These are phyloP conservation scores for Dipteronia dyeriana DNA, from an alignment of 345 rosid genomes.

Conservation along the genomic window DNA sequence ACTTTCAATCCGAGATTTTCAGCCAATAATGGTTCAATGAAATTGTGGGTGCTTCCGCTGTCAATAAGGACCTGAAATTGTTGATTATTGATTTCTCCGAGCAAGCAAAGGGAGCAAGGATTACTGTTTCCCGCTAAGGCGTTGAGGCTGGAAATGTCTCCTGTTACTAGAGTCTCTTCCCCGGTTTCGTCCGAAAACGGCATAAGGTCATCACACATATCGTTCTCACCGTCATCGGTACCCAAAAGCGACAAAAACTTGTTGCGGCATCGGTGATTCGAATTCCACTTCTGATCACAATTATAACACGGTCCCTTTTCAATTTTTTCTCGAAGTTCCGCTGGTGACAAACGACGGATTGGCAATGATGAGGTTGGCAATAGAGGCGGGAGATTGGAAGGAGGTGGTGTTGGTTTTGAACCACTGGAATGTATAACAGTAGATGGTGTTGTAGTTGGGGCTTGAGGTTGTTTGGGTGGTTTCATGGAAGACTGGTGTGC, in stretches of 20 bases:
- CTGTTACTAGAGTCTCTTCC: neutral
- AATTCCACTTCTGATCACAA: neutral
- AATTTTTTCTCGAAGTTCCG: neutral
- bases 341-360: neutral
- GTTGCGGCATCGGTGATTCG: neutral
- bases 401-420: neutral
- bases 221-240: neutral
- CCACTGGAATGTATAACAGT: neutral
- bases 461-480: no score
- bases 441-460: no score
- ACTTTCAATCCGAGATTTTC: no score
- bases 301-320: neutral
- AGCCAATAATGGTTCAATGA: no score
- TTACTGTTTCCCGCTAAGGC: neutral
- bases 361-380: neutral
- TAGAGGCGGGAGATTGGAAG: neutral
- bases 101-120: neutral
- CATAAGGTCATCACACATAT: no score
- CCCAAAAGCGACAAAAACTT: neutral
- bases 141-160: neutral
- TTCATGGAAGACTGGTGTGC: no score
- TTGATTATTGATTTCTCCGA: neutral
- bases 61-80: neutral
- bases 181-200: no score
- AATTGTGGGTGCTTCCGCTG: no score